Base-by-base conservation (phyloP, 768 basidiomycete species). In the Suillus ampliporus region DNA sequence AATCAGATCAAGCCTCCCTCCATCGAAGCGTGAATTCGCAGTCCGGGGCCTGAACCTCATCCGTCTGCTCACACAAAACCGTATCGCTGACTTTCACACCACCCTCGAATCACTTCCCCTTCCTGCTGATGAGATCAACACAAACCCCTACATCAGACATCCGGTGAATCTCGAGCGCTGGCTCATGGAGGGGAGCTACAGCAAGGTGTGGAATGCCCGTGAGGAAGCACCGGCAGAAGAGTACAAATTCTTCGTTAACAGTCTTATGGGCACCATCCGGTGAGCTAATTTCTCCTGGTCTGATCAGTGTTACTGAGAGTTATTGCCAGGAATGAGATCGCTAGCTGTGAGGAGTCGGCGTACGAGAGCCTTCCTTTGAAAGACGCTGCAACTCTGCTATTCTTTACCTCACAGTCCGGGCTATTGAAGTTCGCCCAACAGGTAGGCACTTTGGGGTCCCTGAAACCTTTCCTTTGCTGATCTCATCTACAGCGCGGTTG, bases 111-210 rank as follows among this genome's bases (percentile, higher is more conserved):
- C 93, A 41, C 85, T 99, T 35, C 89, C 89, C 2, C 73, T 87
- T 40, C 84, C 86, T 46, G 86, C 90, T 0, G 89, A 90, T 65
- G 83, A 83, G 50, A 87, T 90, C 64, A 78, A 82, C 35, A 81
- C 86, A 37, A 91, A 91, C 73, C 85, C 87, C 7, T 94, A 82
- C 73, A 87, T 95, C 70, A 83, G 85, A 58, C 94, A 95, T 73
- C 92, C 94, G 14, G 90, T 95, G 61, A 92, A 95, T 74, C 86
- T 96, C 64, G 97, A 99, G 75, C 84, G 92, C 56, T 98, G 96
- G 93, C 84, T 99, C 50, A 99, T 99, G 97, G 97, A 99, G 75
- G 97, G 97, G 43, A 92, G 91, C 70, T 99, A 99, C 76, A 94
- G 93, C 77, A 97, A 97, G 75, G 97, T 98, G 13, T 99, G 96